phyloP scores from a whole-genome alignment of 2,329 filamentous ascomycete species.

The Cladosporium sp. region DNA sequence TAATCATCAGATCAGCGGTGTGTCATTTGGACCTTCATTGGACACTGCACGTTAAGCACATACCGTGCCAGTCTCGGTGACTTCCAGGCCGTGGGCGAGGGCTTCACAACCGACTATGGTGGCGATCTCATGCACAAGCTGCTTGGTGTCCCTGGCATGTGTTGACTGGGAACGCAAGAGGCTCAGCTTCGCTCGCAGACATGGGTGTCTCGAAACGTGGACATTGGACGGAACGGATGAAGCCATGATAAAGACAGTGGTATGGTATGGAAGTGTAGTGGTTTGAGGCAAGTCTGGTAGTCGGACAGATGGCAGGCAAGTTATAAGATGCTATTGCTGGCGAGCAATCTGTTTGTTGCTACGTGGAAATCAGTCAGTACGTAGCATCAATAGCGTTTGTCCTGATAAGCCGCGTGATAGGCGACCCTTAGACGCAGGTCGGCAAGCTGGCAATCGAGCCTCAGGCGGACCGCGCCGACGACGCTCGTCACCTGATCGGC shows the following conservation, averaged over 20 bases:
- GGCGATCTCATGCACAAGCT: constrained; percentile 79
- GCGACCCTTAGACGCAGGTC: background rate
- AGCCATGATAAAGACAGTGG: constrained; percentile 24
- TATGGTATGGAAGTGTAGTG: background rate
- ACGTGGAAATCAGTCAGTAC: constrained; percentile 3
- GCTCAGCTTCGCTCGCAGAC: constrained; percentile 80
- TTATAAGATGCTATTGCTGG: background rate
- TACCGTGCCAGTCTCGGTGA: constrained; percentile 61
- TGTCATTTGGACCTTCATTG: no score
- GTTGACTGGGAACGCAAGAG: constrained; percentile 74
- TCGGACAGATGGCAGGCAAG: background rate
- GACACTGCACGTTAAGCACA: constrained; percentile 23
- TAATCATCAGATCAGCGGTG: background rate
- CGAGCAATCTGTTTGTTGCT: constrained; percentile 1
- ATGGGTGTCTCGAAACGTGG: constrained; percentile 81
- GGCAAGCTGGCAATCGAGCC: background rate
- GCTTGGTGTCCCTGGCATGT: constrained; percentile 70
- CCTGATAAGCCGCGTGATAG: constrained; percentile 12
- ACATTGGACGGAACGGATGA: constrained; percentile 49
- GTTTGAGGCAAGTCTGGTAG: background rate
- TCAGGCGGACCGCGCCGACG: background rate
- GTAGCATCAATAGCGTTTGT: constrained; percentile 4
- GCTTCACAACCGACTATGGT: constrained; percentile 81
- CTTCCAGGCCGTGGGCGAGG: constrained; percentile 59
- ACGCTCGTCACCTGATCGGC: no score